A percentile compares a stretch with the other conserved stretches of the same genome.
phyloP scores from a whole-genome alignment of 2,329 filamentous ascomycete genomes.

The Xylaria digitata region DNA sequence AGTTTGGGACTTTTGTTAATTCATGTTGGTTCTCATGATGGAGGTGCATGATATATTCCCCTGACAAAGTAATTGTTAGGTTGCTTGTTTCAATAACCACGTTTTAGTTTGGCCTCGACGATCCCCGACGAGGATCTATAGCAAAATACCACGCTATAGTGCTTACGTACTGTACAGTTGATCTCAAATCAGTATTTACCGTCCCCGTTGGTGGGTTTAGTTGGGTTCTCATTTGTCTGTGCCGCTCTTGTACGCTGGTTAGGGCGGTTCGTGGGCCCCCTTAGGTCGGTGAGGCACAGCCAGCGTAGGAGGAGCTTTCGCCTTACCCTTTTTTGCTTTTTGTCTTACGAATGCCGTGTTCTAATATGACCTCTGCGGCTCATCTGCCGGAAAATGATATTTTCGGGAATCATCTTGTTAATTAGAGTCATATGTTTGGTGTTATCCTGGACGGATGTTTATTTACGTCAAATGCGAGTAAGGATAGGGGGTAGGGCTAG shows the following conservation, averaged over 20 bases:
- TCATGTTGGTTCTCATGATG: neutral
- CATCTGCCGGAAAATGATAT: neutral
- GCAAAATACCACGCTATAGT: neutral
- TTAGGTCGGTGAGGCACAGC: slow-evolving; percentile 30
- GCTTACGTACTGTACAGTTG: slow-evolving; percentile 18
- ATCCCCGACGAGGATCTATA: neutral
- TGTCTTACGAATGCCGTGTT: neutral
- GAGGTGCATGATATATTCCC: slow-evolving; percentile 11
- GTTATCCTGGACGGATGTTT: too few relatives aligned
- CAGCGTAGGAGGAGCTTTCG: neutral
- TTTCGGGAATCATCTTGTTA: neutral
- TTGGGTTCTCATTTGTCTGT: slow-evolving; percentile 25
- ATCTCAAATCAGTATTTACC: neutral
- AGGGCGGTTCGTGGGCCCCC: slow-evolving; percentile 22
- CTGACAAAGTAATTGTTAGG: neutral
- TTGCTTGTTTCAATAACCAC: neutral
- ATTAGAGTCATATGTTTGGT: too few relatives aligned
- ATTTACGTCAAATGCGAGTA: neutral
- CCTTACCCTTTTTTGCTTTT: slow-evolving; percentile 3
- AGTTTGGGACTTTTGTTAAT: neutral
- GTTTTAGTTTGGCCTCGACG: neutral
- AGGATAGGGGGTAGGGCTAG: neutral
- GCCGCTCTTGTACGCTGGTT: slow-evolving; percentile 23
- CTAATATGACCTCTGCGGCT: neutral
- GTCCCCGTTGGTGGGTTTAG: slow-evolving; percentile 10